phyloP scores from a whole-genome alignment of 2,329 filamentous ascomycete genomes.

The Ophiocordyceps robertsii region DNA sequence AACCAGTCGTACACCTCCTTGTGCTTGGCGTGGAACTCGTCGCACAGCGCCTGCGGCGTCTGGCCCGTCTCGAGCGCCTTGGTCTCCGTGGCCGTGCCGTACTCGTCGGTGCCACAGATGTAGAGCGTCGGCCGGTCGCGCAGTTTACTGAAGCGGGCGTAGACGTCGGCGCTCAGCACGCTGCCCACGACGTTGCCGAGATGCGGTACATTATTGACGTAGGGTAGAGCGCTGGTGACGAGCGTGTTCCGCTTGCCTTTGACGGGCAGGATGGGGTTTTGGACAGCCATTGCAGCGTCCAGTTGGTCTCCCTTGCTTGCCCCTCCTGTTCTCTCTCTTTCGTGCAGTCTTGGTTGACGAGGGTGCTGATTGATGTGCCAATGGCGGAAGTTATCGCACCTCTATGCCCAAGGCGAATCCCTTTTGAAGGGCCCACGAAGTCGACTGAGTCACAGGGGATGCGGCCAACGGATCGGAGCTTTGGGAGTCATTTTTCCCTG shows the following conservation, averaged over 20 bases:
- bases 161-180: slow-evolving; percentile 82
- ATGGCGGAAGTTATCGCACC: too few species aligned
- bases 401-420: too few species aligned
- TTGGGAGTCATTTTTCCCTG: background rate
- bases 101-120: slow-evolving; percentile 77
- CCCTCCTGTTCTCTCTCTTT: too few species aligned
- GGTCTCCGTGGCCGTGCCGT: slow-evolving; percentile 90
- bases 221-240: slow-evolving; percentile 83
- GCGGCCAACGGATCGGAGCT: background rate
- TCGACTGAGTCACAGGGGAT: background rate
- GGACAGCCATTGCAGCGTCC: slow-evolving; percentile 3
- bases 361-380: too few species aligned
- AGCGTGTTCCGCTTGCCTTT: slow-evolving; percentile 75
- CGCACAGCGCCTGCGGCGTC: slow-evolving; percentile 72
- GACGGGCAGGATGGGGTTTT: slow-evolving; percentile 43
- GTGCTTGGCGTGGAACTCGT: slow-evolving; percentile 86
- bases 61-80: slow-evolving; percentile 83
- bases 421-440: background rate
- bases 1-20: slow-evolving; percentile 94
- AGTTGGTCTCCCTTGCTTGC: background rate
- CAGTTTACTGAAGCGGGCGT: slow-evolving; percentile 66
- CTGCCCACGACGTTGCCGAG: slow-evolving; percentile 81
- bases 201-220: slow-evolving; percentile 65
- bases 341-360: too few species aligned
- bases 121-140: slow-evolving; percentile 70